phyloP scores from a whole-genome alignment of 805 yeast genomes.

The Kodamaea kakaduensis region DNA sequence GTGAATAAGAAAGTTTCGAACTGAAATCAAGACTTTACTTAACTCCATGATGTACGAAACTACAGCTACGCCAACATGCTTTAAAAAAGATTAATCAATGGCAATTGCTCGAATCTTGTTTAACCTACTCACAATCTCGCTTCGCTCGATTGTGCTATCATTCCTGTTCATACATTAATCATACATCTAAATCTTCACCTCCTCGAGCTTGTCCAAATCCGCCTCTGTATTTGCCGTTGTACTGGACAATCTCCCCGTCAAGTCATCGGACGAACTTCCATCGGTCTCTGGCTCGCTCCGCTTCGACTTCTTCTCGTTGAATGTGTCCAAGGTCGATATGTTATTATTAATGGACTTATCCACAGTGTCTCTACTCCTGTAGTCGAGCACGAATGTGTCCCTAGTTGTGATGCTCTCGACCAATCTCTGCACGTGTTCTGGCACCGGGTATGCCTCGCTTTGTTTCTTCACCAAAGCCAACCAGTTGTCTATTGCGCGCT shows the following conservation, averaged over 20 bases:
- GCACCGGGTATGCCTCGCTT: conserved; percentile 12
- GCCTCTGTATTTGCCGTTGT: conserved; percentile 5
- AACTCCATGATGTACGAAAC: too few species aligned
- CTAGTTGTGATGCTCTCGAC: conserved; percentile 20
- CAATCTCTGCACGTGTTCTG: conserved; percentile 8
- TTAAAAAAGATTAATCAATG: too few species aligned
- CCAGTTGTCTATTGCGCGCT: conserved; percentile 34
- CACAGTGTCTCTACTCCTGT: conserved; percentile 19
- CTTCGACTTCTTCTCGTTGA: conserved; percentile 10
- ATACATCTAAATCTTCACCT: neutral
- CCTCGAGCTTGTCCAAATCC: neutral
- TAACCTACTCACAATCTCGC: too few species aligned
- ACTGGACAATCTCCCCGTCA: conserved; percentile 1
- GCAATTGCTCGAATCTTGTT: too few species aligned
- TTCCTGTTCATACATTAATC: neutral
- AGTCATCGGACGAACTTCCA: conserved; percentile 4
- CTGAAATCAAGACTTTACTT: too few species aligned
- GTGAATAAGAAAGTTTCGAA: too few species aligned
- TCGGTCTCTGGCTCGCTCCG: conserved; percentile 2
- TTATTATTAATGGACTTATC: conserved; percentile 32
- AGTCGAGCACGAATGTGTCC: conserved; percentile 18
- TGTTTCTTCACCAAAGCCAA: conserved; percentile 19
- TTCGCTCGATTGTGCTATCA: too few species aligned
- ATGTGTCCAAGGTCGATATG: conserved; percentile 21
- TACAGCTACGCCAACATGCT: too few species aligned